These are phyloP conservation scores for Chaetomiaceae sp. DNA, from an alignment of 2,329 filamentous ascomycete species.

Conservation along the genomic window DNA sequence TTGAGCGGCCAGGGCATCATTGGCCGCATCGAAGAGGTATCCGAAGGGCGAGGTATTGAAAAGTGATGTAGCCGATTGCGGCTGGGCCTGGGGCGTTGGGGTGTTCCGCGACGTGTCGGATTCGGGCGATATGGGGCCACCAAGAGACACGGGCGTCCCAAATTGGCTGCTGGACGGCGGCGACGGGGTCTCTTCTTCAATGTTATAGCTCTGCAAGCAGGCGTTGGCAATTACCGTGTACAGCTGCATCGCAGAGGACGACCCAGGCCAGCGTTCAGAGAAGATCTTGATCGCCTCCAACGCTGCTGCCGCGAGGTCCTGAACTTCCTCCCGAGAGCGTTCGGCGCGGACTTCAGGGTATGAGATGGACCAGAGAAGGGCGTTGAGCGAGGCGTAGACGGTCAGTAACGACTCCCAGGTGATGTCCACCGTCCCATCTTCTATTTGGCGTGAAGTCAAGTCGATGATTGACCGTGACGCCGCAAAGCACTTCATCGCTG, in stretches of 20 bases:
- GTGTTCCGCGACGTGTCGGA: conserved; percentile 30
- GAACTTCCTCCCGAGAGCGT: conserved; percentile 69
- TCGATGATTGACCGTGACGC: conserved; percentile 77
- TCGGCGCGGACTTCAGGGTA: conserved; percentile 75
- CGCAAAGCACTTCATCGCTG: conserved; percentile 77
- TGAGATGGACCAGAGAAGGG: conserved; percentile 84
- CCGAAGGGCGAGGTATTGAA: conserved; percentile 39
- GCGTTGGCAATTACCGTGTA: conserved; percentile 82
- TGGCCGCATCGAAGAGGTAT: conserved; percentile 52
- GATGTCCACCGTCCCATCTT: conserved; percentile 69
- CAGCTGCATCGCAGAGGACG: conserved; percentile 74
- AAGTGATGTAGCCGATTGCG: conserved; percentile 16
- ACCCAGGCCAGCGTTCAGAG: conserved; percentile 87
- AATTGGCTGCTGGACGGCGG: conserved; percentile 33
- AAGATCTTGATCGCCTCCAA: conserved; percentile 75
- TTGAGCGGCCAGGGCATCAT: conserved; percentile 41
- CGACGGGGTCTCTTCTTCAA: conserved; percentile 40
- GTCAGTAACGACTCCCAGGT: conserved; percentile 92
- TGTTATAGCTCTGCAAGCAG: conserved; percentile 83
- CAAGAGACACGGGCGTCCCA: conserved; percentile 44
- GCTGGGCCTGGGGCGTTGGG: conserved; percentile 14
- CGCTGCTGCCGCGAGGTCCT: conserved; percentile 67
- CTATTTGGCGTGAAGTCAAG: conserved; percentile 74
- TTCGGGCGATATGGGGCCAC: conserved; percentile 46
- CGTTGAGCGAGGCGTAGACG: conserved; percentile 88